Evolutionary conservation across 2,329 filamentous ascomycete genomes (phyloP), one percentile per base, ranked within the genome.

Genomic region (Aureobasidium lini): DNA sequence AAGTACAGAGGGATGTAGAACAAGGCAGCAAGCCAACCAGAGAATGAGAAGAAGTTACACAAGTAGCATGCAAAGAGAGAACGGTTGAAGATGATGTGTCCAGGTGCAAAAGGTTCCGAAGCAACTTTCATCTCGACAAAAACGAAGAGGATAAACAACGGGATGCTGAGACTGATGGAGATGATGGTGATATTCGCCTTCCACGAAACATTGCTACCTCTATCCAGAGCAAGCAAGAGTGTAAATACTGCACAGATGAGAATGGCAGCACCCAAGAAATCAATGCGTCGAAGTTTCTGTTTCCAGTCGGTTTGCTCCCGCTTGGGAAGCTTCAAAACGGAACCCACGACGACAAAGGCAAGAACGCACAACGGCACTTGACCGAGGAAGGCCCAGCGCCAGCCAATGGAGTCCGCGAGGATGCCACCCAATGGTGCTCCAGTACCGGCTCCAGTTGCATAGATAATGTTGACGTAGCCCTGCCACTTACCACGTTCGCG

Each of bases 1-100:
- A 88, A 89, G 72, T 87, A 90, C 2, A 93, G 76, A 1, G 89
- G 87, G n/a, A 89, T 75, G 72, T 89, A 89, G 75, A 90, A 93
- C 4, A 88, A 64, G 1, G 80, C 73, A 0, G 82, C 80, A 48
- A 85, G 71, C 75, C 77, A 82, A 13, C 81, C 84, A 1, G 78
- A 83, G 57, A 87, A 81, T 54, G 81, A 79, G 70, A 89, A 90
- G 73, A 90, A 89, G 70, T 90, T 90, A 69, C 83, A 83, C 1
- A 84, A 71, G 66, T 87, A 91, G 69, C 82, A 84, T 2, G 87
- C 83, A 52, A 89, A 79, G 31, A 92, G 77, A 6, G 80, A 80
- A 6, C 79, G 77, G 67, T 87, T 80, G 66, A 90, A 84, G 63
- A 92, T 86, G 65, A 92, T 82, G 66, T 84, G 86, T 9, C 85